These are phyloP conservation scores for Hyphodiscus hymeniophilus DNA, from an alignment of 495 filamentous ascomycete genomes.

Conservation along the genomic window DNA sequence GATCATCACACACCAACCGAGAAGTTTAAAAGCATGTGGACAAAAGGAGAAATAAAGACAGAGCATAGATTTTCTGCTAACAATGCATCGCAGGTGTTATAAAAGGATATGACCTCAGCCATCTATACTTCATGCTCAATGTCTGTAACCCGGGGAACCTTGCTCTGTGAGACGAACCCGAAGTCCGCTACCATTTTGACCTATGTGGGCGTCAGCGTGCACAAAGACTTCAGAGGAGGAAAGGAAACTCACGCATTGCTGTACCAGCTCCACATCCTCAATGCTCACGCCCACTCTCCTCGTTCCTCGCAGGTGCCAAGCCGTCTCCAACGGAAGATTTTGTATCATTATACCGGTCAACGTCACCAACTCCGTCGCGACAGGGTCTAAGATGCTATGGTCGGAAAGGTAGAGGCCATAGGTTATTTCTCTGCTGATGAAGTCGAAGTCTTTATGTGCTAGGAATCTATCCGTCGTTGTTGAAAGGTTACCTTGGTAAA, in stretches of 20 bases:
- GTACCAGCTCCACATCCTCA: slow-evolving; percentile 40
- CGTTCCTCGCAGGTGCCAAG: slow-evolving; percentile 50
- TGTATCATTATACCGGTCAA: slow-evolving; percentile 52
- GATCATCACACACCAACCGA: no score
- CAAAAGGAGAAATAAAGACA: no score
- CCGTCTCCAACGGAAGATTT: slow-evolving; percentile 41
- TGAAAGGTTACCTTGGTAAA: slow-evolving; percentile 30
- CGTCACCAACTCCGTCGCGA: slow-evolving; percentile 49
- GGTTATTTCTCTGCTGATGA: slow-evolving; percentile 34
- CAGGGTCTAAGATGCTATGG: slow-evolving; percentile 38
- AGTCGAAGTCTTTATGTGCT: slow-evolving; percentile 43
- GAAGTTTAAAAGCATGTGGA: no score
- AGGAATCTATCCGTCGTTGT: slow-evolving; percentile 33
- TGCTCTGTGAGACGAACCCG: slow-evolving; percentile 9
- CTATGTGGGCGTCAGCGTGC: slow-evolving; percentile 5
- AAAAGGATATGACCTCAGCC: no score
- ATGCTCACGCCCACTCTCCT: slow-evolving; percentile 41
- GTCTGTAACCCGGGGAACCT: slow-evolving; percentile 16
- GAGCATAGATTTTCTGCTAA: no score
- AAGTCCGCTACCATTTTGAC: slow-evolving; percentile 18
- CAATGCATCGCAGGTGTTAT: background rate
- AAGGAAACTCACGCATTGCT: slow-evolving; percentile 20
- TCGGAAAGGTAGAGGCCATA: slow-evolving; percentile 53
- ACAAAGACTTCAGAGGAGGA: background rate
- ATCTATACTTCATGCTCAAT: slow-evolving; percentile 18